Percentiles rank a stretch among this genome's conserved stretches.
Evolutionary conservation across 306 rosid species (phyloP).

Genomic region (Delonix regia): DNA sequence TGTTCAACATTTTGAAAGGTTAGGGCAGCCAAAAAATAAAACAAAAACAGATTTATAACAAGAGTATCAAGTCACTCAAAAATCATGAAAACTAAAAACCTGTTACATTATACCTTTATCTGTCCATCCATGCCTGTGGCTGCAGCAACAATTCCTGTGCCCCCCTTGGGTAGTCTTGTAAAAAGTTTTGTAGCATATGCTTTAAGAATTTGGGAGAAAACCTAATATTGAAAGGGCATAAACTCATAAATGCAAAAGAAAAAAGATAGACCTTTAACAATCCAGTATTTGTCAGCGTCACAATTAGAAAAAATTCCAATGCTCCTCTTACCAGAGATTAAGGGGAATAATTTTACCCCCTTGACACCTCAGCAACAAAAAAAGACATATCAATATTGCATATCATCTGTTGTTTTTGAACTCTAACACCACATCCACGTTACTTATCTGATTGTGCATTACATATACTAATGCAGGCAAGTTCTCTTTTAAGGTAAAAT

Average conservation of each 20-base stretch:
- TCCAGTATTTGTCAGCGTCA: constrained; percentile 24
- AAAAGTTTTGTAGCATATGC: constrained; percentile 92
- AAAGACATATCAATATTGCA: constrained; percentile 11
- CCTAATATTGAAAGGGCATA: constrained; percentile 58
- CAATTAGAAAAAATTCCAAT: constrained; percentile 18
- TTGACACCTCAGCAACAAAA: constrained; percentile 6
- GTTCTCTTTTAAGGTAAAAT: constrained; percentile 17
- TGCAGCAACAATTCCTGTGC: constrained; percentile 97
- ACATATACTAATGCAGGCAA: constrained; percentile 1
- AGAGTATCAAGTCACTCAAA: constrained; percentile 28
- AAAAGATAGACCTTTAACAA: constrained; percentile 28
- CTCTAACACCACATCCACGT: constrained; percentile 11
- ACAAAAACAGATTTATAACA: constrained; percentile 26
- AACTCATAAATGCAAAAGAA: constrained; percentile 20
- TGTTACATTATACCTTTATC: constrained; percentile 72
- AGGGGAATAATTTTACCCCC: neutral
- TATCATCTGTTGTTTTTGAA: neutral
- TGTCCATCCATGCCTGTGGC: constrained; percentile 99
- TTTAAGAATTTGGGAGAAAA: constrained; percentile 91
- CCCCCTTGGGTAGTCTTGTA: constrained; percentile 95
- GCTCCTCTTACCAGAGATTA: constrained; percentile 9
- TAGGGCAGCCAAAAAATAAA: neutral
- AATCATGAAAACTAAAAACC: constrained; percentile 34
- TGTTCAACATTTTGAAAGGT: constrained; percentile 53
- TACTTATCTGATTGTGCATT: neutral